Conservation (phyloP, 345 rosid species). For the Zanthoxylum bungeanum region DNA sequence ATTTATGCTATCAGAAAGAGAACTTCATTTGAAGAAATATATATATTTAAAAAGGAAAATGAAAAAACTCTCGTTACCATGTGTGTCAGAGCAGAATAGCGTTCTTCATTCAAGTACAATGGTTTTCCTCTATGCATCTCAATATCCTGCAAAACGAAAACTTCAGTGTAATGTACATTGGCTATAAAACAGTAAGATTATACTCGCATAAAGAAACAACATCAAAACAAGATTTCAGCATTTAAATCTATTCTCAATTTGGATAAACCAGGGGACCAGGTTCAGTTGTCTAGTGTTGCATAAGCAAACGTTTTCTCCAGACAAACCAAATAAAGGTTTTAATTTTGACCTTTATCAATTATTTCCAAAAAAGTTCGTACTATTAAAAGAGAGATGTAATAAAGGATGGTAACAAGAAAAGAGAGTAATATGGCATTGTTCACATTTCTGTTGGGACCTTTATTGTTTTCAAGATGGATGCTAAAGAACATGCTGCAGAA, state of each 20-base stretch:
- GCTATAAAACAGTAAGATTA: not conserved
- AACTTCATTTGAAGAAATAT: not conserved
- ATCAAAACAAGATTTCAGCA: not conserved
- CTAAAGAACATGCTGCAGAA: not conserved
- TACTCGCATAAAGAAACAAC: not conserved
- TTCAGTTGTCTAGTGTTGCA: not conserved
- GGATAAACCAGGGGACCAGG: not conserved
- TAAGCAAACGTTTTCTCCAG: not conserved
- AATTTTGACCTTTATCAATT: not conserved
- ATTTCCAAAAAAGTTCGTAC: not conserved
- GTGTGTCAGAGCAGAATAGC: slow-evolving; percentile 83
- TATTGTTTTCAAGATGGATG: not conserved
- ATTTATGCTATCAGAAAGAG: no score
- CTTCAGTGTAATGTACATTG: not conserved
- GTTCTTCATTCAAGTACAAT: slow-evolving; percentile 87
- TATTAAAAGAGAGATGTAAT: not conserved
- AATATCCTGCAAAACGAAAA: slow-evolving; percentile 50
- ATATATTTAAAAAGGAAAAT: no score
- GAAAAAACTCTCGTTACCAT: slow-evolving; percentile 48
- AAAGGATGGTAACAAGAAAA: no score
- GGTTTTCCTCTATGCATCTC: slow-evolving; percentile 84
- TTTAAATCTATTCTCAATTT: not conserved
- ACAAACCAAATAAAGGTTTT: no score
- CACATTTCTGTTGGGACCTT: not conserved
- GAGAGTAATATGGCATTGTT: not conserved